Base-by-base conservation (phyloP, 148 eudicot genomes). In the Dianthus caryophyllus region DNA sequence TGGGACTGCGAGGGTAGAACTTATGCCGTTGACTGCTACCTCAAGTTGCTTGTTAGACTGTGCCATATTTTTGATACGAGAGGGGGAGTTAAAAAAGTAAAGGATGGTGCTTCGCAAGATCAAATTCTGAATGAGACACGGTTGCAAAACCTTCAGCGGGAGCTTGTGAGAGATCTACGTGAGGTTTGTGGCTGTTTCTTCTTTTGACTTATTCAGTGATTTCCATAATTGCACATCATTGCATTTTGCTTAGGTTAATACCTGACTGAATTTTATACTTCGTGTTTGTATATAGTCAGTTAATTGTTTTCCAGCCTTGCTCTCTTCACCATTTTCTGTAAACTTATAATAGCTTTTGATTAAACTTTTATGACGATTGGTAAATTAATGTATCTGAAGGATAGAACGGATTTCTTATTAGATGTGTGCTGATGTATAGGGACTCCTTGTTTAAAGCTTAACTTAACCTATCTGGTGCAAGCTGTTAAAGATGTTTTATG, bases 1-100 rank as follows among this genome's bases (percentile, higher is more conserved):
- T 94, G 99, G 99, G 97, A 90, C 73, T 94, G 99, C 67, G 97
- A 86, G 64, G 99, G 99, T 62, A 81, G 99, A 74, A 90, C 97
- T 41, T 94, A 94, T 77, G 99, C 99, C 20, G 84, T 94, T 79
- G 99, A 94, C 72, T 94, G 99, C 74, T 94, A 94, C 72, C 83
- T 94, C 52, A 94, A 94, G 79, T 82, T 94, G 81, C 82, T 94
- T 70, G 97, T 94, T 61, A 84, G 99, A 77, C 88, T 94, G 72
- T 94, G 99, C 76, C 97, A 94, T 73, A 94, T 94, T 65, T 94
- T 84, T 78, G 99, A 94, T 71, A 94, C 99, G 9, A 83, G 99
- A 69, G 99, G 99, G 16, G 99, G 99, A 69, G 96, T 94, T 26
- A 94, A 94, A 84, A 83, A 83, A 75, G 88, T 94, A 27, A 94